phyloP scores from a whole-genome alignment of 1,284 basidiomycete species.

The Sporisorium sorghi region DNA sequence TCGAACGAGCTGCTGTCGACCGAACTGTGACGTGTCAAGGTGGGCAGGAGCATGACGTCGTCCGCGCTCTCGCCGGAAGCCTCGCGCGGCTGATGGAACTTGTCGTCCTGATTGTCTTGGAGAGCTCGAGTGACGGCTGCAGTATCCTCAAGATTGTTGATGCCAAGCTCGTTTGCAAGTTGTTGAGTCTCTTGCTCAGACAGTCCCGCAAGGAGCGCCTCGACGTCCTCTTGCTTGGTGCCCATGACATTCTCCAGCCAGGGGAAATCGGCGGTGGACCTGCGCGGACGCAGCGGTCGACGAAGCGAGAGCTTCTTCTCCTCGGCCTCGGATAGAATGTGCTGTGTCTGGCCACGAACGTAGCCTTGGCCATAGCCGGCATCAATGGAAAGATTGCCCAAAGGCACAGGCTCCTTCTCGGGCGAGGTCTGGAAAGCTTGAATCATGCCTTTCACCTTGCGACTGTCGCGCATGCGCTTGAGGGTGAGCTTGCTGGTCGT shows the following conservation, averaged over 20 bases:
- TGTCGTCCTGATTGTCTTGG: conserved; percentile 1
- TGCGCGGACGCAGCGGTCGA: conserved; percentile 34
- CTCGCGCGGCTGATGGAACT: conserved; percentile 3
- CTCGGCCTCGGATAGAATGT: conserved; percentile 47
- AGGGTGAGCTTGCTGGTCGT: conserved; percentile 53
- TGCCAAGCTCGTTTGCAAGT: conserved; percentile 50
- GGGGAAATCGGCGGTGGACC: conserved; percentile 44
- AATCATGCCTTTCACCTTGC: conserved; percentile 57
- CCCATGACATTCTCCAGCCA: conserved; percentile 23
- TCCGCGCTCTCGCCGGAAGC: conserved; percentile 19
- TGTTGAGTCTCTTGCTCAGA: conserved; percentile 46
- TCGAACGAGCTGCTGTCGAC: conserved; percentile 20
- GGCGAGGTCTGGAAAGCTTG: conserved; percentile 55
- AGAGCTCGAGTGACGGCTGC: conserved; percentile 28
- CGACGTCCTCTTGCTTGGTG: conserved; percentile 35
- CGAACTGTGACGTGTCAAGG: conserved; percentile 19
- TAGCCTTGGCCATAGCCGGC: conserved; percentile 51
- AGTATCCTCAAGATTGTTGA: conserved; percentile 37
- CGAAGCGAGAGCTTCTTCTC: conserved; percentile 43
- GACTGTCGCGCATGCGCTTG: conserved; percentile 60
- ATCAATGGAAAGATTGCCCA: conserved; percentile 23
- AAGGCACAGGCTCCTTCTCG: conserved; percentile 18
- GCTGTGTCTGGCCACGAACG: conserved; percentile 50
- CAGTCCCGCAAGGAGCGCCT: conserved; percentile 36
- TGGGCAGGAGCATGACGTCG: conserved; percentile 28